A percentile compares a stretch with the other conserved stretches of the same genome.
Evolutionary conservation across 2,329 filamentous ascomycete genomes (phyloP).

Genomic region (Apiospora phragmitis): DNA sequence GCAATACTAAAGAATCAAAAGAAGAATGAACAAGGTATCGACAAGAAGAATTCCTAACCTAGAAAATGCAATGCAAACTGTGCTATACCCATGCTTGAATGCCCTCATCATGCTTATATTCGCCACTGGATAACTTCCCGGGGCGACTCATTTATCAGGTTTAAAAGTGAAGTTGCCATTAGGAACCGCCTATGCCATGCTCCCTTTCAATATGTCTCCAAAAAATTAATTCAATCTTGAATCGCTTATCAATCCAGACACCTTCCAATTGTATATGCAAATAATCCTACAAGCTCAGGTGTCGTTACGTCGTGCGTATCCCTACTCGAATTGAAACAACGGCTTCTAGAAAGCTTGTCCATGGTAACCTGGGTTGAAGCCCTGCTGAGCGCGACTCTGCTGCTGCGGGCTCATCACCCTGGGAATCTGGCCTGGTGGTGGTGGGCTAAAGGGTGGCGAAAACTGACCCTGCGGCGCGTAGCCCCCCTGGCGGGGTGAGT

Average conservation of each 20-base stretch:
- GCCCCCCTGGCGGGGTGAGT: constrained; percentile 28
- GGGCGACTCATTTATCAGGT: not conserved
- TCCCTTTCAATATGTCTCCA: not conserved
- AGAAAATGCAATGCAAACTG: constrained; percentile 4
- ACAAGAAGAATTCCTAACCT: not conserved
- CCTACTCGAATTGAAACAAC: not conserved
- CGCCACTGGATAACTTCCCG: not conserved
- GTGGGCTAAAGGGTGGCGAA: constrained; percentile 15
- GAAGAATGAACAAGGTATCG: not conserved
- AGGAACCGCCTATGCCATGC: not conserved
- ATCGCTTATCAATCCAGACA: constrained; percentile 3
- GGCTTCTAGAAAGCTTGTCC: constrained; percentile 31
- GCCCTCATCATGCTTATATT: not conserved
- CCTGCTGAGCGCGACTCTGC: constrained; percentile 16
- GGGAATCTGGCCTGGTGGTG: constrained; percentile 24
- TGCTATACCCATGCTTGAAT: constrained; percentile 7
- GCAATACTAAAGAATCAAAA: not conserved
- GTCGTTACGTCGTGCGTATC: not conserved
- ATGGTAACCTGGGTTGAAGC: constrained; percentile 23
- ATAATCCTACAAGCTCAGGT: not conserved
- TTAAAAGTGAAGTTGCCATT: not conserved
- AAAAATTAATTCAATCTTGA: not conserved
- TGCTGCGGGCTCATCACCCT: constrained; percentile 16
- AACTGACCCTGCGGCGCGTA: constrained; percentile 26
- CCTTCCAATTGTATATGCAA: not conserved